Base-by-base conservation (phyloP, 768 basidiomycete genomes). In the Kondoa malvinella region DNA sequence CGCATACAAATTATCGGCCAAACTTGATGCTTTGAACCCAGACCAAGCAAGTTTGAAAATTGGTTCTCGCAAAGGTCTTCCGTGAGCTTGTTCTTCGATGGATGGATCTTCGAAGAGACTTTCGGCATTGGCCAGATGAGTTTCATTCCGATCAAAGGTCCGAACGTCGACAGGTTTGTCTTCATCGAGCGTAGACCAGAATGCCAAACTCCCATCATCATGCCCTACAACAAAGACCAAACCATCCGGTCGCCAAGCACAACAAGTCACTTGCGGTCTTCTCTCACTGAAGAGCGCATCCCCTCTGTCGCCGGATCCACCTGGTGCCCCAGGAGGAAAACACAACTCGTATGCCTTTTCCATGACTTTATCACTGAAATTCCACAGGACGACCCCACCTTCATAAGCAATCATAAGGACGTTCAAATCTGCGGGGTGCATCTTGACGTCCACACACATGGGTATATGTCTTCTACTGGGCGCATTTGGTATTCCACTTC, bases 1-100 rank as follows among this genome's bases (percentile, higher is more conserved):
- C 12, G 40, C 8, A 50, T 50, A 50, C 72, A 26, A 31, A 8
- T 27, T 30, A 14, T 32, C 62, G 84, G 80, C 79, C 74, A 0
- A 76, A 70, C 27, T 74, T 69, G 4, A 76, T 58, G 17, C 69
- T 67, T 27, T 69, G 56, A 67, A 26, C 67, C 69, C 66, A 77
- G 67, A 87, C 91, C 90, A 95, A 0, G 86, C 80, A 3, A 92
- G 79, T 75, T 88, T 91, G 81, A 87, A 90, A 34, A 95, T 83
- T 2, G 91, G 88, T 73, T 92, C 89, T 71, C 85, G 75, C 21
- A 70, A 65, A 32, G 73, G 62, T 34, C 68, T 62, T n/a, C 65
- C 50, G 67, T 71, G 34, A 60, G 68, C 57, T 40, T 70, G 63
- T 70, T 67, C 12, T 27, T 67, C 30, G 59, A 68, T 1, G 30